These are phyloP conservation scores for Uronychia setigera DNA, from an alignment of 73 alveolate species.

Conservation along the genomic window DNA sequence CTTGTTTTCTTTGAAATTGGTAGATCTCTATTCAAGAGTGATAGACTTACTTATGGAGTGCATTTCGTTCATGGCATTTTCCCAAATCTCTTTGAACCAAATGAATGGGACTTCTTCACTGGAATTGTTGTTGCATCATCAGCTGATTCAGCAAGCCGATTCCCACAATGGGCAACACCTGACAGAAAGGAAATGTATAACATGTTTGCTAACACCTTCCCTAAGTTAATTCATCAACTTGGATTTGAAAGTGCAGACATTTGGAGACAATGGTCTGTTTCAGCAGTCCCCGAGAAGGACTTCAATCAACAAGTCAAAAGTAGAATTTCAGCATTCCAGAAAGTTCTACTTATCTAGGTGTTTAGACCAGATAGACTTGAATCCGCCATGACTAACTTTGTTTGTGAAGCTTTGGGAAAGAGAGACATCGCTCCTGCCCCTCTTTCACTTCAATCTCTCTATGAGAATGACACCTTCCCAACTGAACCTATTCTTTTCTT, in stretches of 20 bases:
- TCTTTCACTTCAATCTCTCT: conserved; percentile 85
- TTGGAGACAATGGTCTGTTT: conserved; percentile 82
- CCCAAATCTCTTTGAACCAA: conserved; percentile 86
- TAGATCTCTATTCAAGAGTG: conserved; percentile 98
- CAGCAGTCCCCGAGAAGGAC: conserved; percentile 87
- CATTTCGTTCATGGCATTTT: conserved; percentile 93
- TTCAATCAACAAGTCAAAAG: conserved; percentile 81
- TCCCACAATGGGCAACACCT: conserved; percentile 96
- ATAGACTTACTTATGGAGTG: conserved; percentile 97
- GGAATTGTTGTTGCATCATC: conserved; percentile 90
- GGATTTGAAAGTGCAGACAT: conserved; percentile 76
- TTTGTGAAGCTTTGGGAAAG: conserved; percentile 95
- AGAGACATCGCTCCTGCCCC: conserved; percentile 96
- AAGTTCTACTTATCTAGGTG: conserved; percentile 94
- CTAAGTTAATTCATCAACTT: conserved; percentile 64
- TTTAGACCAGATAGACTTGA: conserved; percentile 99
- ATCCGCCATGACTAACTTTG: conserved; percentile 95
- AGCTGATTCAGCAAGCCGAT: conserved; percentile 59
- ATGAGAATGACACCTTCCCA: conserved; percentile 88
- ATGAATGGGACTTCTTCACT: conserved; percentile 98
- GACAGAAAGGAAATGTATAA: conserved; percentile 94
- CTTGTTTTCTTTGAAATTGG: conserved; percentile 84
- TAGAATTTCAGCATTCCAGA: conserved; percentile 93
- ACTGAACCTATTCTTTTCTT: conserved; percentile 96
- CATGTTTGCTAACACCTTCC: conserved; percentile 86